phyloP scores from a whole-genome alignment of 495 filamentous ascomycete species.

The Chaetomium tenue region DNA sequence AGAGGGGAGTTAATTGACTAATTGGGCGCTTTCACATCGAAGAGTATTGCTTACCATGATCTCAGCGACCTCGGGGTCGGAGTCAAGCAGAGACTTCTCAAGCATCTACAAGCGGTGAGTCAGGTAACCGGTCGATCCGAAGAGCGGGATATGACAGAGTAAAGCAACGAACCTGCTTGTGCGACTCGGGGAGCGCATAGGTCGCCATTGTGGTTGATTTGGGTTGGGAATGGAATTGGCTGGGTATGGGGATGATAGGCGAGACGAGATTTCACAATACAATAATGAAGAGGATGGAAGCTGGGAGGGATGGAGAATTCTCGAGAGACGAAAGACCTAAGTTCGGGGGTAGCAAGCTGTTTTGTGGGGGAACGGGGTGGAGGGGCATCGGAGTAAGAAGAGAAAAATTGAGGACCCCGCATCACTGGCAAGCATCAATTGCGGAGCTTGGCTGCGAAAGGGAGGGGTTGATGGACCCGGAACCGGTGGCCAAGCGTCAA shows the following conservation, averaged over 20 bases:
- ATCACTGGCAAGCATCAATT: constrained; percentile 17
- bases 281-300: background rate
- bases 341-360: background rate
- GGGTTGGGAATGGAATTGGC: constrained; percentile 10
- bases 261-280: background rate
- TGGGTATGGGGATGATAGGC: background rate
- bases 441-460: constrained; percentile 14
- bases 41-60: constrained; percentile 72
- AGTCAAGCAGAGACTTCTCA: constrained; percentile 78
- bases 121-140: constrained; percentile 34
- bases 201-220: constrained; percentile 43
- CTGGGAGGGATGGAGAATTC: background rate
- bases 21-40: background rate
- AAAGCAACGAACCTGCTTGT: constrained; percentile 71
- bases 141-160: background rate
- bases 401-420: constrained; percentile 31
- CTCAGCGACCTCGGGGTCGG: constrained; percentile 85
- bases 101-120: constrained; percentile 71
- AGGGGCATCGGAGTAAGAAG: constrained; percentile 20
- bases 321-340: constrained; percentile 5
- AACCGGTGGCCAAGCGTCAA: background rate
- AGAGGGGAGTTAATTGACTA: constrained; percentile 8
- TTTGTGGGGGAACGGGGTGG: constrained; percentile 18
- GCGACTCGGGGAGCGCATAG: constrained; percentile 85
- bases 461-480: constrained; percentile 10